Conservation (phyloP, 352 stramenopile species). For the Globisporangium radiosum region DNA sequence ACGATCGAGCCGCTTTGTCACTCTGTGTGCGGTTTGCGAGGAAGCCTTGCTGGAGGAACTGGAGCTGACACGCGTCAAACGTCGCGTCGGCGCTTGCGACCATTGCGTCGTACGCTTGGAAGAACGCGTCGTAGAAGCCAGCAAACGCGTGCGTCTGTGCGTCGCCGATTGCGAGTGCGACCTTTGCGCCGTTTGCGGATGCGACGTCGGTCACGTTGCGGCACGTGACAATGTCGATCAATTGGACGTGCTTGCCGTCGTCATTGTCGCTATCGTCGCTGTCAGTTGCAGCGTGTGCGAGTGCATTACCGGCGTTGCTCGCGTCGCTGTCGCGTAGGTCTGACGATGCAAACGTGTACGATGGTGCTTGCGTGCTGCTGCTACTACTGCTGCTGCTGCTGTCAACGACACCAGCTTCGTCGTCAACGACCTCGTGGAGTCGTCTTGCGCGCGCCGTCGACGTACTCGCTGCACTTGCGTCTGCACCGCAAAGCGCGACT, state of each 20-base stretch:
- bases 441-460: not conserved
- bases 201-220: constrained; percentile 2
- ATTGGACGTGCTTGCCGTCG: constrained; percentile 40
- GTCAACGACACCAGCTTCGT: not conserved
- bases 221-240: constrained; percentile 47
- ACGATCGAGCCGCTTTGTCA: constrained; percentile 5
- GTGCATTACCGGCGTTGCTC: constrained; percentile 21
- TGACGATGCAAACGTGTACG: constrained; percentile 19
- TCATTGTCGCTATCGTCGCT: constrained; percentile 6
- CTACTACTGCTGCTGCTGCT: not conserved
- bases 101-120: constrained; percentile 56
- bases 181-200: constrained; percentile 17
- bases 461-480: not conserved
- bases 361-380: constrained; percentile 9
- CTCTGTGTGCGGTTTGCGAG: constrained; percentile 29
- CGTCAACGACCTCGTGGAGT: too few relatives aligned
- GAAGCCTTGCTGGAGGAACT: constrained; percentile 57
- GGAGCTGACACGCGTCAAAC: constrained; percentile 55
- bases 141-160: constrained; percentile 33
- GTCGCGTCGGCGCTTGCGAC: constrained; percentile 38
- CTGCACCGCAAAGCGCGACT: constrained; percentile 15
- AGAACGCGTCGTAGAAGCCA: constrained; percentile 51
- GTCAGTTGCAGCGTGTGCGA: constrained; percentile 15
- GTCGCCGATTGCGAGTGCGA: constrained; percentile 46
- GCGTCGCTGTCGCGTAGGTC: constrained; percentile 7